Base-by-base conservation (phyloP, 192 early-diverging fungal genomes). In the Podila clonocystis region DNA sequence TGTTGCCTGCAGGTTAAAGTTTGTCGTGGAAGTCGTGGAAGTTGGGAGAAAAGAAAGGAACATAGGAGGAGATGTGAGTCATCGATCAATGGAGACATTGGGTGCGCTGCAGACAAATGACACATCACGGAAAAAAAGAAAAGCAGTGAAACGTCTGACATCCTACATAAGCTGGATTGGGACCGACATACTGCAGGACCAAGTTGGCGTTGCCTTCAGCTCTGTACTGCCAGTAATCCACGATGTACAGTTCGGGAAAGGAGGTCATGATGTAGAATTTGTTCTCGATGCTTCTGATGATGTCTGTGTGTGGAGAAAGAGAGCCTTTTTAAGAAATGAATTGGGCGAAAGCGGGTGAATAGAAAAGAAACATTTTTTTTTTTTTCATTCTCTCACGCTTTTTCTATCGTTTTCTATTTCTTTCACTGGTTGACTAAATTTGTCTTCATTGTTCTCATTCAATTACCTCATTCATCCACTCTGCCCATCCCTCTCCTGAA, bases 131-230 rank as follows among this genome's bases (percentile, higher is more conserved):
- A 31, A 73, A 65, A 60, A 36, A 9, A 57, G 12, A 31, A 73
- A 65, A 60, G 65, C 65, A 45, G n/a, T 26, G 9, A 48, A 57
- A 50, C 17, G 19, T 59, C 31, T 29, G 11, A 24, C 11, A 41
- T 8, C 71, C 77, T 76, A 87, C 84, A 33, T 75, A 84, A 45
- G 52, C 58, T 4, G 82, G 50, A 45, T 87, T 68, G 22, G 52
- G 33, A 5, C 92, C 90, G 49, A 62, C 64, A 68, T 91, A 91
- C 9, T 87, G 55, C 24, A 95, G 83, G 26, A 91, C 86, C 9
- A 93, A 76, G 75, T 92, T 94, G 29, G 84, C 86, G 80, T 95
- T 95, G 36, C 94, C 94, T 67, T 95, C 94, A 49, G 86, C 88
- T 50, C 86, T 85, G 84, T 93, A 95, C 20, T 52, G 26, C 94